These are phyloP conservation scores for Thoreauomyces humboldtii DNA, from an alignment of 192 early-diverging fungal genomes.

Conservation along the genomic window DNA sequence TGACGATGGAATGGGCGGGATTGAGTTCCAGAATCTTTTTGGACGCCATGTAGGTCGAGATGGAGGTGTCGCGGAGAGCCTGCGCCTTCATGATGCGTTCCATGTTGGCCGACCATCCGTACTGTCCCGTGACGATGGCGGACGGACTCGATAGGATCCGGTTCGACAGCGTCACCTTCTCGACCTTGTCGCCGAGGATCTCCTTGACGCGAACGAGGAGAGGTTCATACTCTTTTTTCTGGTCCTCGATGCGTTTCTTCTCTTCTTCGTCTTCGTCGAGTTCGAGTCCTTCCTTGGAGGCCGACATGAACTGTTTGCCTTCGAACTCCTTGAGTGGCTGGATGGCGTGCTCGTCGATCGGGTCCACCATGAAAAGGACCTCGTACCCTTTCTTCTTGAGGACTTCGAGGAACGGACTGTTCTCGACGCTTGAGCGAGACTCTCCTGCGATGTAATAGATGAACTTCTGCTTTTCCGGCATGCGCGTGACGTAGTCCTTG, in stretches of 20 bases:
- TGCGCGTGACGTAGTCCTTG: slow-evolving; percentile 99
- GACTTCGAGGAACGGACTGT: slow-evolving; percentile 96
- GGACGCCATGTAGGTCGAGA: slow-evolving; percentile 99
- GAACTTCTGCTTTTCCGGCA: slow-evolving; percentile 99
- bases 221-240: slow-evolving; percentile 87
- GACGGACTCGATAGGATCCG: slow-evolving; percentile 96
- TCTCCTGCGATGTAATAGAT: slow-evolving; percentile 98
- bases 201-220: slow-evolving; percentile 95
- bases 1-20: slow-evolving; percentile 91
- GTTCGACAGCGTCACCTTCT: slow-evolving; percentile 92
- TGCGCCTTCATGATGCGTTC: slow-evolving; percentile 99
- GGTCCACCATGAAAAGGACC: slow-evolving; percentile 98
- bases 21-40: slow-evolving; percentile 99
- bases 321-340: slow-evolving; percentile 99
- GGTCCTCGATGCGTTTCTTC: slow-evolving; percentile 92
- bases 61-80: slow-evolving; percentile 96
- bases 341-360: slow-evolving; percentile 98
- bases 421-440: slow-evolving; percentile 89
- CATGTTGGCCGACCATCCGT: slow-evolving; percentile 99
- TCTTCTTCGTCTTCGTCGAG: slow-evolving; percentile 98
- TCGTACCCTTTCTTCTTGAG: slow-evolving; percentile 99
- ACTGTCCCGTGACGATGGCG: slow-evolving; percentile 97
- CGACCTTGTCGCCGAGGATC: slow-evolving; percentile 97
- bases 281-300: slow-evolving; percentile 99
- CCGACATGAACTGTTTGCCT: slow-evolving; percentile 96